phyloP scores from a whole-genome alignment of 805 yeast species.

The Wickerhamomyces ciferrii region DNA sequence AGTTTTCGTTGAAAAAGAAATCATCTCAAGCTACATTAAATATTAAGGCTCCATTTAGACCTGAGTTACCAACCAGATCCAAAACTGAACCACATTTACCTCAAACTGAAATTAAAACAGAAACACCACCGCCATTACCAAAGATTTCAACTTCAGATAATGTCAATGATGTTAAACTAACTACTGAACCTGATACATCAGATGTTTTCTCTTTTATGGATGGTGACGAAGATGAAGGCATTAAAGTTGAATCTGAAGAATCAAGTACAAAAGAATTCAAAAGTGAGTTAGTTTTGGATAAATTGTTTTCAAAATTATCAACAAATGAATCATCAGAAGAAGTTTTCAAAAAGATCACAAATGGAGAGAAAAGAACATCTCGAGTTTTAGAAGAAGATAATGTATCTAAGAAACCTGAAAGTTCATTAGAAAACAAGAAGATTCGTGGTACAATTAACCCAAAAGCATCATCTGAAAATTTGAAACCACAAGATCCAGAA shows the following conservation, averaged over 20 bases:
- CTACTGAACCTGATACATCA: constrained; percentile 2
- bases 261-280: constrained; percentile 5
- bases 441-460: background rate
- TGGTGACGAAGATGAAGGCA: constrained; percentile 17
- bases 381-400: background rate
- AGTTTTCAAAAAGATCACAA: background rate
- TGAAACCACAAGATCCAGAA: constrained; percentile 8
- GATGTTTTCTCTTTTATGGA: constrained; percentile 20
- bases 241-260: constrained; percentile 6
- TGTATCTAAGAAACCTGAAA: background rate
- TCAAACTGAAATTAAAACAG: background rate
- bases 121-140: background rate
- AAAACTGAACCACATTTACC: background rate
- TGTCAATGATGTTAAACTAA: background rate
- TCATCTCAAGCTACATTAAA: background rate
- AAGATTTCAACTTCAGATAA: background rate
- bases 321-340: background rate
- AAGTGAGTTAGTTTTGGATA: constrained; percentile 7
- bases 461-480: background rate
- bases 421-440: background rate
- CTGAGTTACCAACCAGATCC: background rate
- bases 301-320: constrained; percentile 10
- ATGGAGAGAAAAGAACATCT: background rate
- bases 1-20: background rate
- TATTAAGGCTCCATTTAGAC: background rate